These are phyloP conservation scores for Fusarium gaditjirri DNA, from an alignment of 2,329 filamentous ascomycete genomes.

Conservation along the genomic window DNA sequence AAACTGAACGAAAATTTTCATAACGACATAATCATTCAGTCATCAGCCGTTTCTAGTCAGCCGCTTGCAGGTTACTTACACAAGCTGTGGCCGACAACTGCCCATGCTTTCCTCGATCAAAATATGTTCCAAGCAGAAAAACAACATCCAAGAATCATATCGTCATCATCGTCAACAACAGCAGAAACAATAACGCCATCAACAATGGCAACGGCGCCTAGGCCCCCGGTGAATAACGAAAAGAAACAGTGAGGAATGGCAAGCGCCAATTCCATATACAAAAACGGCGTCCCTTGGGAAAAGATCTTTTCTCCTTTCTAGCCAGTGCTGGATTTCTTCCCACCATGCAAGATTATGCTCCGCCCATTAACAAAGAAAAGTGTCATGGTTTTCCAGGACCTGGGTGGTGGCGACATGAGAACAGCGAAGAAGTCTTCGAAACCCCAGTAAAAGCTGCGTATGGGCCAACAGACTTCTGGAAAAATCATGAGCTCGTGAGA, in stretches of 20 bases:
- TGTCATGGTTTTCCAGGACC: conserved; percentile 2
- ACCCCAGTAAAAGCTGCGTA: conserved; percentile 31
- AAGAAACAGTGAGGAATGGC: conserved; percentile 26
- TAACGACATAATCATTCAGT: conserved; percentile 47
- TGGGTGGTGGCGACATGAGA: conserved; percentile 22
- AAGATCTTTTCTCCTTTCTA: conserved; percentile 41
- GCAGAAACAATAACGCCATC: conserved; percentile 24
- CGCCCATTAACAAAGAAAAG: conserved; percentile 33
- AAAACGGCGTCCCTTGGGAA: conserved; percentile 20
- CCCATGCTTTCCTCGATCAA: conserved; percentile 43
- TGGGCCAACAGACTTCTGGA: conserved; percentile 38
- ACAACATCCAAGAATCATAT: conserved; percentile 38
- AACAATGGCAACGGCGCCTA: conserved; percentile 25
- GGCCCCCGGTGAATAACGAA: conserved; percentile 19
- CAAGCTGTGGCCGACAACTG: conserved; percentile 38
- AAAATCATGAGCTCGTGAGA: conserved; percentile 51
- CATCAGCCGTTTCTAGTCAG: conserved; percentile 45
- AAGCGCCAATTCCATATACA: conserved; percentile 36
- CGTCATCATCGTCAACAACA: conserved; percentile 27
- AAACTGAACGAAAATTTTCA: conserved; percentile 37
- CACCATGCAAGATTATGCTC: conserved; percentile 39
- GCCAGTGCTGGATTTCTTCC: conserved; percentile 43
- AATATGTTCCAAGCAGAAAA: conserved; percentile 41
- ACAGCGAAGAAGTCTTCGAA: conserved; percentile 42
- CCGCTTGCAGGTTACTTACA: conserved; percentile 43